phyloP scores from a whole-genome alignment of 768 basidiomycete genomes.

The Suillus cothurnatus region DNA sequence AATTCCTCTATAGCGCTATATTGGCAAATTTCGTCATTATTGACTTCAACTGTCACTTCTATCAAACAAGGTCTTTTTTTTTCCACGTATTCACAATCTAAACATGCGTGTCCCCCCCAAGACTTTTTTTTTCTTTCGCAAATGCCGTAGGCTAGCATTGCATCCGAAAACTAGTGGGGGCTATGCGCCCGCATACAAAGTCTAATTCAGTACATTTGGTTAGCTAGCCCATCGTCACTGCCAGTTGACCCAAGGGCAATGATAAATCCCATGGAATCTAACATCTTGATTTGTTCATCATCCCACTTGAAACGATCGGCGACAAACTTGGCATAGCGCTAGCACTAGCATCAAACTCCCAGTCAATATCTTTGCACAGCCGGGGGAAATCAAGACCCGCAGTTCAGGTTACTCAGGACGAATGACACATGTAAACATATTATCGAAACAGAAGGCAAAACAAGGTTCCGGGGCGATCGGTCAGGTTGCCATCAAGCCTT shows the following conservation, averaged over 20 bases:
- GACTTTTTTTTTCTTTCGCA: not conserved
- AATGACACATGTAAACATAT: slow-evolving; percentile 8
- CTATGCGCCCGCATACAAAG: slow-evolving; percentile 7
- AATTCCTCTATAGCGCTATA: slow-evolving; percentile 9
- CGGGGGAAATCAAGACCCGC: not conserved
- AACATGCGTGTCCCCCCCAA: slow-evolving; percentile 2
- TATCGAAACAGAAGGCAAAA: slow-evolving; percentile 14
- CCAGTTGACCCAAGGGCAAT: slow-evolving; percentile 14
- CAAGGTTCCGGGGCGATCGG: slow-evolving; percentile 33
- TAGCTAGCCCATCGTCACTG: too few species aligned
- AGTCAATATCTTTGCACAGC: slow-evolving; percentile 1
- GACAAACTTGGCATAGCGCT: slow-evolving; percentile 1
- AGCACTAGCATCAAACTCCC: not conserved
- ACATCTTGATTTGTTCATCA: slow-evolving; percentile 14
- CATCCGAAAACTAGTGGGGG: slow-evolving; percentile 10
- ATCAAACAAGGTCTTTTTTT: not conserved
- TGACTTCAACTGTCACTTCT: slow-evolving; percentile 12
- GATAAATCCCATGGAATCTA: slow-evolving; percentile 3
- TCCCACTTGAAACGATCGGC: slow-evolving; percentile 18
- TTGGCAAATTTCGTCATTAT: slow-evolving; percentile 13
- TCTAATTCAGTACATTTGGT: slow-evolving; percentile 7
- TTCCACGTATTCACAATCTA: not conserved
- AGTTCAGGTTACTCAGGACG: slow-evolving; percentile 8
- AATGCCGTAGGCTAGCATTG: slow-evolving; percentile 9
- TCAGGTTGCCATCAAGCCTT: slow-evolving; percentile 19